Conservation (phyloP, 2,329 filamentous ascomycete species). For the Ophiostoma ips region DNA sequence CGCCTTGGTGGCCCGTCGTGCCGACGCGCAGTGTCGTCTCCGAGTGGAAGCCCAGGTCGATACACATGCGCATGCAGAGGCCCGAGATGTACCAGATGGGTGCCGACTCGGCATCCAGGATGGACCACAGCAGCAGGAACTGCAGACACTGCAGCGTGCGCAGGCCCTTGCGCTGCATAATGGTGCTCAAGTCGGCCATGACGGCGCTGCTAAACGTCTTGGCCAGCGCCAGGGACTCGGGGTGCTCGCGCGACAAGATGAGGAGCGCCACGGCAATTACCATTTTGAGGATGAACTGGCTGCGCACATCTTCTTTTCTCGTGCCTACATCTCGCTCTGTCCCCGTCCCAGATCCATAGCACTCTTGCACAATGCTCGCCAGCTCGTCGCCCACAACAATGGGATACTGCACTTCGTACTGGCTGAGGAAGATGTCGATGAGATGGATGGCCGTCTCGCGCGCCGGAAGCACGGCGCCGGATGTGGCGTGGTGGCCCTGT, state of each 20-base stretch:
- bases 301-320: conserved; percentile 7
- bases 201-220: conserved; percentile 13
- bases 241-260: conserved; percentile 13
- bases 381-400: conserved; percentile 14
- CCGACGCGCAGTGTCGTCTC: conserved; percentile 11
- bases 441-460: conserved; percentile 13
- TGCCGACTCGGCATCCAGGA: conserved; percentile 13
- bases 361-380: background rate
- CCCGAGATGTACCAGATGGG: conserved; percentile 17
- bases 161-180: conserved; percentile 14
- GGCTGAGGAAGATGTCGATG: conserved; percentile 14
- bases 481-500: background rate
- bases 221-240: conserved; percentile 12
- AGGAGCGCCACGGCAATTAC: conserved; percentile 13
- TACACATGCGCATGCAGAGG: conserved; percentile 16
- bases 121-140: conserved; percentile 14
- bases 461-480: conserved; percentile 6
- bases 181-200: conserved; percentile 12
- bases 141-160: conserved; percentile 15
- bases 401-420: conserved; percentile 16
- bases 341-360: background rate
- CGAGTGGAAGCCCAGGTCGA: conserved; percentile 15
- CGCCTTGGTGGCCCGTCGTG: no score
- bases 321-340: no score
- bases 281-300: conserved; percentile 15